Conservation (phyloP, 1,139 yeast genomes). For the Yamadazyma conglobata region DNA sequence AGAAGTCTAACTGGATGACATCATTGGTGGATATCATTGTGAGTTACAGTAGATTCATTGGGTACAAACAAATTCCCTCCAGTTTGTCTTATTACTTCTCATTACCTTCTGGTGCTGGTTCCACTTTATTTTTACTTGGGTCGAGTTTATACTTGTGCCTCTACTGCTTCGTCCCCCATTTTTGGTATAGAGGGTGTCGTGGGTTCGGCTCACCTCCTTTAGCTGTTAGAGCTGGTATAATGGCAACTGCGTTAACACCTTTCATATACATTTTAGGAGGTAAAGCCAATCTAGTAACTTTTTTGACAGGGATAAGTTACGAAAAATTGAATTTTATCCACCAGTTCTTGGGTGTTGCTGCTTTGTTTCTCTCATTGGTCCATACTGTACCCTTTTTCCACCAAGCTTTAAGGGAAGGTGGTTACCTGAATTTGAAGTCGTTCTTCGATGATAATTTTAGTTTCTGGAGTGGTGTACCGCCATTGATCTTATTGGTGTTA, state of each 20-base stretch:
- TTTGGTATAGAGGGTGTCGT: conserved; percentile 52
- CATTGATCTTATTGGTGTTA: conserved; percentile 44
- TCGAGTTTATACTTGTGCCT: conserved; percentile 45
- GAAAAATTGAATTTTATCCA: conserved; percentile 54
- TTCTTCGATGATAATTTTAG: conserved; percentile 17
- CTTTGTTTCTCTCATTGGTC: conserved; percentile 47
- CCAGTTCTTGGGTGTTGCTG: conserved; percentile 45
- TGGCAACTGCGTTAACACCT: conserved; percentile 53
- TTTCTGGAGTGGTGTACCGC: conserved; percentile 35
- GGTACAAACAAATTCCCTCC: conserved; percentile 48
- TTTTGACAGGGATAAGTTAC: conserved; percentile 53
- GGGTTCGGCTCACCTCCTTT: conserved; percentile 69
- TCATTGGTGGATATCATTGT: conserved; percentile 27
- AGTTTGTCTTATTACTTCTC: conserved; percentile 36
- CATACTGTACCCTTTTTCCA: conserved; percentile 54
- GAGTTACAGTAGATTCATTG: conserved; percentile 44
- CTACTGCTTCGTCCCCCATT: conserved; percentile 47
- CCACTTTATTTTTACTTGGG: conserved; percentile 35
- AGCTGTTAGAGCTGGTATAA: conserved; percentile 51
- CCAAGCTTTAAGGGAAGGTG: conserved; percentile 52
- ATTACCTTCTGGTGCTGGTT: conserved; percentile 51
- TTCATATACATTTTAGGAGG: conserved; percentile 51
- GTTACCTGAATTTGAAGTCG: conserved; percentile 22
- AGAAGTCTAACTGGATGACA: conserved; percentile 12
- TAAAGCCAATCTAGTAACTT: conserved; percentile 48